Evolutionary conservation across 2,329 filamentous ascomycete genomes (phyloP).

Genomic region (Aureobasidium sp.): DNA sequence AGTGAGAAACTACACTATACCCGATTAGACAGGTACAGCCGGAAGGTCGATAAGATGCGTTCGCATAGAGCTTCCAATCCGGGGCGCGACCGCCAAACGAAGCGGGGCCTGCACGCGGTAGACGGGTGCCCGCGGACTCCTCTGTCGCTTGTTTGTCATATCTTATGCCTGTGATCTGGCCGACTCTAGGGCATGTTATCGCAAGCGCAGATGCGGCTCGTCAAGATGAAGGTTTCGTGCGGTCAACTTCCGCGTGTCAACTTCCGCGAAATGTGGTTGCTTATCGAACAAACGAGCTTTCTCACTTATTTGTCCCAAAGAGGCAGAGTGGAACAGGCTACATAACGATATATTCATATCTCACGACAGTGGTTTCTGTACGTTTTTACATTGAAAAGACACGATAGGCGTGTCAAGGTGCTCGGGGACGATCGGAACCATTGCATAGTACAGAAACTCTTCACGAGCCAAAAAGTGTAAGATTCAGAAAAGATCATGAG

Average conservation of each 20-base stretch:
- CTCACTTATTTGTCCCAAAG: neutral
- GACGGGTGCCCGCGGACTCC: neutral
- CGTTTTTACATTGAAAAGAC: neutral
- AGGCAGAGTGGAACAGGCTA: neutral
- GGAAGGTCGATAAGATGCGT: neutral
- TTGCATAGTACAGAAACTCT: neutral
- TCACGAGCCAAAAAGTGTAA: neutral
- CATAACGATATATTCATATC: too few relatives aligned
- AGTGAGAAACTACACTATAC: neutral
- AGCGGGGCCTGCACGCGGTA: neutral
- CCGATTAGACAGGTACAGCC: neutral
- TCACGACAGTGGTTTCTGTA: neutral
- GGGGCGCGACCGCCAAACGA: neutral
- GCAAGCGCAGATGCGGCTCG: neutral
- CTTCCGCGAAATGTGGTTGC: too few relatives aligned
- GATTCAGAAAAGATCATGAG: neutral
- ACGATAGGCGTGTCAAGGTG: neutral
- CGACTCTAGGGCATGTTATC: neutral
- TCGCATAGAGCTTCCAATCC: neutral
- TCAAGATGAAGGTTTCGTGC: neutral
- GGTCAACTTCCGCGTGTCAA: neutral
- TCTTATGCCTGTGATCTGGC: neutral
- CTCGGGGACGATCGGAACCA: too few relatives aligned
- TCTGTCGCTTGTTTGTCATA: neutral
- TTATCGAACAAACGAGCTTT: neutral